Evolutionary conservation across 306 rosid species (phyloP), one percentile per base, ranked within the genome.

Genomic region (Ammopiptanthus mongolicus): DNA sequence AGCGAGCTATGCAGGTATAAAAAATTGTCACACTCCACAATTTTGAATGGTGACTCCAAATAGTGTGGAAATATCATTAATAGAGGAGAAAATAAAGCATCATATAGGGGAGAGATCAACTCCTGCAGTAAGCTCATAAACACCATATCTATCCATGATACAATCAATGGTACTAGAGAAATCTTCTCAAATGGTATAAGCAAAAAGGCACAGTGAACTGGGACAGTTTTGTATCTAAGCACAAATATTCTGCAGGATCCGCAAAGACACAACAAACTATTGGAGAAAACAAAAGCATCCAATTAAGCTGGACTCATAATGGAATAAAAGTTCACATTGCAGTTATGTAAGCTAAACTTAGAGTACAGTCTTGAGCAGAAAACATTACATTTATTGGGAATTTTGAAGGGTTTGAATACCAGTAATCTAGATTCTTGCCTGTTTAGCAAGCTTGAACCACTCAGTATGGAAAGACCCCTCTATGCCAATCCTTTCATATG

Each of bases 381-480:
- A 84, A 68, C 86, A 88, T 83, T 86, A 48, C 60, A 74, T 66
- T 68, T 62, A 71, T 81, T 65, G 18, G 14, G 57, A 75, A 31
- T 71, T 57, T 56, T 18, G 46, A 62, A 8, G 23, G 37, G 31
- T 44, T 5, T 42, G 18, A 39, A 29, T 21, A 6, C 12, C 51
- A 52, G 18, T 3, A 42, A 69, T 79, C 79, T 85, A 88, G 29
- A 14, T 56, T 83, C 72, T 84, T 14, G 76, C 78, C 71, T 83
- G 87, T 71, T 81, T 87, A 9, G 94, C 94, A 50, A 91, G 79
- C 89, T 87, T 89, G 94, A 88, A 91, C 97, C 97, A 91, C 77
- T 91, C 94, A 15, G 97, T 89, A 51, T 91, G 97, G 85, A 87
- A 91, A 47, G 91, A 76, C 13, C 97, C 94, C 60, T 87, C 89